Base-by-base conservation (phyloP, 495 filamentous ascomycete species). In the Viridothelium virens region DNA sequence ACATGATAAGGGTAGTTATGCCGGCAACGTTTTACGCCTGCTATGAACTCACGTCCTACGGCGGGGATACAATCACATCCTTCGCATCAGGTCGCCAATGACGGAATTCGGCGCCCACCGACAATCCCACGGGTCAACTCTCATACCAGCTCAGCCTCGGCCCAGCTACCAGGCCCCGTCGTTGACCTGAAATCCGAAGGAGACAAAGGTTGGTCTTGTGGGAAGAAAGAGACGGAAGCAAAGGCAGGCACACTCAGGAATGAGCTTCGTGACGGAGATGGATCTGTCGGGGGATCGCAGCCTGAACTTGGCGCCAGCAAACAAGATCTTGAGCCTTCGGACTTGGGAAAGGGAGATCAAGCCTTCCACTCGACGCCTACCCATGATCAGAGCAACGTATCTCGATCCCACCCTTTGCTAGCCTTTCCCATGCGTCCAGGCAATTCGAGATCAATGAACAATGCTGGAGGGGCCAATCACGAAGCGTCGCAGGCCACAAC, bases 11-110 rank as follows among this genome's bases (percentile, higher is more conserved):
- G 48, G 48, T 53, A 53, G 48, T n/a, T n/a, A 53, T 53, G 48
- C 48, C 31, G 7, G 31, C 53, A 18, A 59, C 14, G 31, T 1
- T 59, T 9, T 34, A 9, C 53, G 68, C 70, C 66, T 63, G 71
- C 70, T 65, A 73, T 71, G 71, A 71, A 65, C 71, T 71, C 71
- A 69, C 71, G 71, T 71, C 70, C 71, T 73, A 66, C 70, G 64
- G 66, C 68, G 61, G 70, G 69, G 65, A 71, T 71, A 36, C 67
- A 64, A 66, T 65, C 68, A 44, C 70, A 59, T 56, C 62, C 5
- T 11, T 63, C 62, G 44, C 34, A 48, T 12, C 41, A 69, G 31
- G 56, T 69, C 63, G 64, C 56, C 62, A 67, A 68, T 34, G 71
- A 59, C 7, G 48, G 48, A 53, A n/a, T 5, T 5, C n/a, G n/a